Evolutionary conservation across 2,329 filamentous ascomycete species (phyloP), one percentile per base, ranked within the genome.

Genomic region (Lachnellula hyalina): DNA sequence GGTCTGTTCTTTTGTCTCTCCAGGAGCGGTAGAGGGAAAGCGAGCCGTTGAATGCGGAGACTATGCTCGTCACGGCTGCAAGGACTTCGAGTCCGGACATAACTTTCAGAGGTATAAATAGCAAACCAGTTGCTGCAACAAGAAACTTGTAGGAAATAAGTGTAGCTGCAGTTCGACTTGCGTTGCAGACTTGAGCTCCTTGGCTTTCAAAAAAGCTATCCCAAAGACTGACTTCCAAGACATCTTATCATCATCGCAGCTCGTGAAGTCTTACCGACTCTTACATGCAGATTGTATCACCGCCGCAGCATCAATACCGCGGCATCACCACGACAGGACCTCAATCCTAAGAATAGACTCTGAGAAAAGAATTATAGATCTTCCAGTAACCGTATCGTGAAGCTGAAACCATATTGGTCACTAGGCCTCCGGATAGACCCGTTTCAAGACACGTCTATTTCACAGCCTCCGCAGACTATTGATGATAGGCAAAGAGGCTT

Each of bases 81-180:
- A 57, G 34, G 19, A 54, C 35, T 34, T 58, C 49, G 36, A 58
- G 14, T 17, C 49, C 46, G 5, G 54, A 52, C 57, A 59, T 58
- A n/a, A 52, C 32, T 21, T 44, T 5, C 12, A 21, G n/a, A 44
- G 41, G 11, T 23, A 17, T 23, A 23, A 14, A 44, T n/a, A 4
- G 38, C 38, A 40, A 40, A n/a, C 38, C 38, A 40, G 38, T 40
- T 15, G 15, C 17, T 17, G n/a, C 1, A 40, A 32, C 2, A 2
- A 40, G 7, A 6, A 40, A 40, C 2, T n/a, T 23, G 17, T 9
- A 14, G 6, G 41, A 23, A 44, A 2, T 1, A 17, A n/a, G 9
- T 14, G n/a, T 44, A 19, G 15, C 6, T 12, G n/a, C n/a, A 21
- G 14, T 21, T 40, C 5, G 9, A 23, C n/a, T 44, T 44, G 19